Evolutionary conservation across 192 early-diverging fungal genomes (phyloP).

Genomic region (Thoreauomyces humboldtii): DNA sequence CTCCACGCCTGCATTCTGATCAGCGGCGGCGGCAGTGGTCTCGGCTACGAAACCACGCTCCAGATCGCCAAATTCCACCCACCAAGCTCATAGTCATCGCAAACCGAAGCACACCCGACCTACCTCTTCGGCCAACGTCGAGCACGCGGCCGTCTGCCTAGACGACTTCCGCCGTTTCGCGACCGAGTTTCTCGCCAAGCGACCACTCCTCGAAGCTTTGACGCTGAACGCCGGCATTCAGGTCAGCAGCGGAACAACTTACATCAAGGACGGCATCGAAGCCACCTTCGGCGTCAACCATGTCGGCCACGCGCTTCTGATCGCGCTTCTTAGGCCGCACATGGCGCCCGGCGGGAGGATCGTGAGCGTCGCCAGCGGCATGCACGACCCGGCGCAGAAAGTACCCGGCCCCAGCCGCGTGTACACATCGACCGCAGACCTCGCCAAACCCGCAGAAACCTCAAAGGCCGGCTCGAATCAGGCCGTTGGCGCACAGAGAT

Average conservation of each 20-base stretch:
- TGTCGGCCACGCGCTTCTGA: not conserved
- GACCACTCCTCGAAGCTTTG: not conserved
- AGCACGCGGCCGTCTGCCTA: not conserved
- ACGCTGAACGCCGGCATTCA: not conserved
- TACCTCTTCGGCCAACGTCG: not conserved
- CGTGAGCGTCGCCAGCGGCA: not conserved
- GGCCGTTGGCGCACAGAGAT: not conserved
- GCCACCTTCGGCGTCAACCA: not conserved
- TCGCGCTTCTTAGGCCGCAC: not conserved
- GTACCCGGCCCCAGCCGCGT: not conserved
- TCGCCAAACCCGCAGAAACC: not conserved
- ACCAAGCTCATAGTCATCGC: not conserved
- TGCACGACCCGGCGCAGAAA: slow-evolving; percentile 2
- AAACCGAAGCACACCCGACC: not conserved
- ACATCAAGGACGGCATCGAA: not conserved
- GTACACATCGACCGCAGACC: not conserved
- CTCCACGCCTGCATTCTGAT: not conserved
- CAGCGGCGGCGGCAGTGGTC: not conserved
- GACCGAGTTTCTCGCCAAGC: not conserved
- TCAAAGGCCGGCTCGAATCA: not conserved
- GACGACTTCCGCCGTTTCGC: not conserved
- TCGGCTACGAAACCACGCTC: not conserved
- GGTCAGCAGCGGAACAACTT: not conserved
- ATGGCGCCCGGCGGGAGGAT: not conserved
- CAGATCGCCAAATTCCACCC: not conserved